Evolutionary conservation across 768 basidiomycete species (phyloP).

Genomic region (Rickenella mellea): DNA sequence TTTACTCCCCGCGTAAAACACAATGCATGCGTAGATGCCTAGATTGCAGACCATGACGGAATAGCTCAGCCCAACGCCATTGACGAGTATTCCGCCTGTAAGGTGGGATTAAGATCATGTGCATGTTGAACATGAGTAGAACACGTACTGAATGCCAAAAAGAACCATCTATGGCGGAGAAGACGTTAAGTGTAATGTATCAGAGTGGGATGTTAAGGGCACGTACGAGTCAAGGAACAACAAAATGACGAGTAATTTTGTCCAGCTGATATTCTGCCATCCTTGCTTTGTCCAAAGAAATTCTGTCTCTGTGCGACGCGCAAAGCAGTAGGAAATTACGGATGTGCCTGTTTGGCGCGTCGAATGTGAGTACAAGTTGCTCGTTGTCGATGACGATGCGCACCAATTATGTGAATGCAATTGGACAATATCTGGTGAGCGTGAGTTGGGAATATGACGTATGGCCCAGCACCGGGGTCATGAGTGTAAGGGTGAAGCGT

Average conservation of each 20-base stretch:
- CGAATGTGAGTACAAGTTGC: background rate
- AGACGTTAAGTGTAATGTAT: constrained; percentile 16
- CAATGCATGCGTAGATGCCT: constrained; percentile 35
- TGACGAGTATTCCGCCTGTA: constrained; percentile 32
- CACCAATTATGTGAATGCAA: constrained; percentile 2
- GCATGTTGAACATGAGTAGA: background rate
- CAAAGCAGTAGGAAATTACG: constrained; percentile 26
- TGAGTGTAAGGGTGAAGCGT: background rate
- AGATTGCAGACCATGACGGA: constrained; percentile 26
- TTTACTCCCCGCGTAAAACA: constrained; percentile 26
- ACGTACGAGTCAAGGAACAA: constrained; percentile 35
- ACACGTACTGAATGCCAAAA: constrained; percentile 2
- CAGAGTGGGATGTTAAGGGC: constrained; percentile 24
- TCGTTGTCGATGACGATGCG: background rate
- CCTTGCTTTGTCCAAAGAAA: constrained; percentile 19
- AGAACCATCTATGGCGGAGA: constrained; percentile 1
- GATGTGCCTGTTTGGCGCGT: constrained; percentile 17
- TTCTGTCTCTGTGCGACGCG: constrained; percentile 25
- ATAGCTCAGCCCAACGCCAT: constrained; percentile 33
- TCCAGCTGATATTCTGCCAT: constrained; percentile 21
- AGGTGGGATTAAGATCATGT: background rate
- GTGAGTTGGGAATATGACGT: constrained; percentile 1
- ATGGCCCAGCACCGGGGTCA: background rate
- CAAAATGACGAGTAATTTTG: constrained; percentile 30
- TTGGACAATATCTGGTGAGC: background rate